phyloP scores from a whole-genome alignment of 2,329 filamentous ascomycete genomes.

The Epichloe sp. region DNA sequence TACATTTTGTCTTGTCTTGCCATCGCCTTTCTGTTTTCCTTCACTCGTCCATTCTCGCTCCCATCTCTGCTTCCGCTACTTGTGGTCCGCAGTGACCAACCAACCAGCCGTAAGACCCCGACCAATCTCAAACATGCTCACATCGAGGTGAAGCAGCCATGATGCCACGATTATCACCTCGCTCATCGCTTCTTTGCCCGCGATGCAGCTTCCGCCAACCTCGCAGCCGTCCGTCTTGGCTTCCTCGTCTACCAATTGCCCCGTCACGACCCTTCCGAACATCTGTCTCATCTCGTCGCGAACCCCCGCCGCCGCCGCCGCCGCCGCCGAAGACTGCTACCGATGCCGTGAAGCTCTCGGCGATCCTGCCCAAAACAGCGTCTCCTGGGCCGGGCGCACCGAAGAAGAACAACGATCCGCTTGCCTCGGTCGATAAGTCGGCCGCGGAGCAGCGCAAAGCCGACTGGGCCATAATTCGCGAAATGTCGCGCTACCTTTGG shows the following conservation, averaged over 20 bases:
- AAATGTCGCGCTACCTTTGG: constrained; percentile 95
- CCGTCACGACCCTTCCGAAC: constrained; percentile 19
- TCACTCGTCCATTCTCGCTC: too few species aligned
- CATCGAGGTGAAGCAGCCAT: constrained; percentile 12
- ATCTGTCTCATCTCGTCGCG: constrained; percentile 16
- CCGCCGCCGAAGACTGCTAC: constrained; percentile 7
- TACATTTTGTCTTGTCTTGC: too few species aligned
- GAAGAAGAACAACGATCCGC: constrained; percentile 17
- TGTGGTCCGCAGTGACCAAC: neutral
- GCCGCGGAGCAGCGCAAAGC: constrained; percentile 86
- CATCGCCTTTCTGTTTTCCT: too few species aligned
- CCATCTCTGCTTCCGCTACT: too few species aligned
- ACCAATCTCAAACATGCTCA: neutral
- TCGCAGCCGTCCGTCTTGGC: constrained; percentile 17
- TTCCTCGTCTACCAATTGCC: constrained; percentile 14
- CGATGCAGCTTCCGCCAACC: constrained; percentile 15
- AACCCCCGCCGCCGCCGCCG: constrained; percentile 7
- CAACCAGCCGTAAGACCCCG: neutral
- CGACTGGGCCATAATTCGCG: constrained; percentile 97
- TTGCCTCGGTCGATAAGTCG: constrained; percentile 29
- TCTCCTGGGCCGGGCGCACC: constrained; percentile 8
- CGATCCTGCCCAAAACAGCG: constrained; percentile 1
- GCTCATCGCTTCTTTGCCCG: constrained; percentile 19
- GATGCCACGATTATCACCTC: constrained; percentile 23
- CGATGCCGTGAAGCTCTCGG: neutral